Evolutionary conservation across 2,329 filamentous ascomycete genomes (phyloP), one percentile per base, ranked within the genome.

Genomic region (Sclerotinia subarctica): DNA sequence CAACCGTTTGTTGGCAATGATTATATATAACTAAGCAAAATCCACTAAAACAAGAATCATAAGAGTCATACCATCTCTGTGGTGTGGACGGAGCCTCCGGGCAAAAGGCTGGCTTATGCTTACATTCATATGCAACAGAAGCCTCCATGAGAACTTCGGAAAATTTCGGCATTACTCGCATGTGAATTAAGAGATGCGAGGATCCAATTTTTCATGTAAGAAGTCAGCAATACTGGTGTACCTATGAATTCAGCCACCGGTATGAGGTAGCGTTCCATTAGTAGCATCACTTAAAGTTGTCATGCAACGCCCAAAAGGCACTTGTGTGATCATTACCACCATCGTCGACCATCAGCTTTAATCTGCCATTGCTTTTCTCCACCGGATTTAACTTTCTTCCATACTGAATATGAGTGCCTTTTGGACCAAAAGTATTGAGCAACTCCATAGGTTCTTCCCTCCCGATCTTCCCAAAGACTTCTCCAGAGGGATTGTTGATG

Each of bases 41-140:
- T 58, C 53, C 46, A 69, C 56, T 52, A 70, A 58, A 49, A 42
- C 67, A 51, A 68, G 32, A 26, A 46, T 56, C 24, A 70, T 44
- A 5, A 68, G 24, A 24, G 69, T 70, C 69, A 70, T 69, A 5
- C 89, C 89, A 66, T 90, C 89, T 69, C 81, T 86, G 74, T 86
- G 91, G 68, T 90, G 78, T 0, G 89, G 89, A 68, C 0, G 89
- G 89, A 69, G 53, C 26, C 65, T 69, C 49, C 68, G 69, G 19
- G 68, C 53, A 42, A 70, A 59, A 56, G 64, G 64, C 32, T 51
- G 64, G 64, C 32, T 51, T 44, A 15, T 70, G 68, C 29, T 69
- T 70, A 24, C 32, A 24, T 42, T 68, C 64, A 57, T 70, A 70
- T 42, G 38, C 49, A 35, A 53, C 13, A 47, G 67, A 56, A 15